Base-by-base conservation (phyloP, 2,329 filamentous ascomycete species). In the Pleoardoris graminearum region DNA sequence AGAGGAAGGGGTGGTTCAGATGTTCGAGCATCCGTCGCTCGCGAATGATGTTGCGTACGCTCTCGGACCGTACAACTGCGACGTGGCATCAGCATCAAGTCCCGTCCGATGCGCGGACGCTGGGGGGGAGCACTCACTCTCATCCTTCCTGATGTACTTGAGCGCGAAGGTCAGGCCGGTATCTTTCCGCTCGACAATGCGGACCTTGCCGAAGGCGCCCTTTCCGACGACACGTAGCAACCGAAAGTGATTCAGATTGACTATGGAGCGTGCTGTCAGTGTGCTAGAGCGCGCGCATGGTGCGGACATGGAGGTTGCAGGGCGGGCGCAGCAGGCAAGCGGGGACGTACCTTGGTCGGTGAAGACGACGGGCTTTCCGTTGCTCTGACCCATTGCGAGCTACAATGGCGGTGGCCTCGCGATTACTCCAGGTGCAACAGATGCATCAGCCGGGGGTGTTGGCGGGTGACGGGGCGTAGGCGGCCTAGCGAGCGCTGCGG, bases 91-190 rank as follows among this genome's bases (percentile, higher is more conserved):
- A 68, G 59, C 55, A 50, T 51, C 51, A 49, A 38, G 43, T 55
- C 54, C 50, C 43, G 45, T 30, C 58, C 17, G 54, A 58, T 57
- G 49, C 37, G 29, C 33, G 42, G 16, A n/a, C 22, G 19, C 22
- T 32, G 8, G 21, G 19, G n/a, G 50, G 41, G 42, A 30, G 25
- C 17, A 76, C 85, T 57, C 69, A 92, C 91, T 90, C 85, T 97
- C 93, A 88, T 97, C 93, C 83, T 97, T 97, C 62, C 92, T 87
- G 60, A 97, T 97, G 75, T 97, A 97, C 76, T 99, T 99, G 60
- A 99, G 82, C 38, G 94, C 94, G 75, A 99, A 99, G 2, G 92
- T 93, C 66, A 97, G 78, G 51, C 87, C 88, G 1, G 91, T 96
- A 72, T 99, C 94, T 77, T 97, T 97, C 63, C 92, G 86, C 81